Evolutionary conservation across 371 early-diverging fungal genomes (phyloP).

Genomic region (Mortierella sp.): DNA sequence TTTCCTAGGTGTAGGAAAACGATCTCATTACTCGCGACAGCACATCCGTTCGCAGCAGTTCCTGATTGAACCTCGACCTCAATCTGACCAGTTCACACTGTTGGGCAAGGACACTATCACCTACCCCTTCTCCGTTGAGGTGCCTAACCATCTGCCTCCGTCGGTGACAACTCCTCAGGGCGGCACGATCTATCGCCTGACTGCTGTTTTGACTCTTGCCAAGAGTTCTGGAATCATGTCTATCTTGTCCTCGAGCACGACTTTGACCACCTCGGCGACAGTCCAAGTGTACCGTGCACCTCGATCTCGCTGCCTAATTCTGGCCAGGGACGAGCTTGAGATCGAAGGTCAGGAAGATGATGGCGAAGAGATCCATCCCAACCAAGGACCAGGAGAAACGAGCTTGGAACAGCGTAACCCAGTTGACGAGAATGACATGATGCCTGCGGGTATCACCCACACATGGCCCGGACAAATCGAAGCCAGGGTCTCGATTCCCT

Average conservation of each 20-base stretch:
- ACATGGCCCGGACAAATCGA: constrained; percentile 51
- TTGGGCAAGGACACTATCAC: constrained; percentile 25
- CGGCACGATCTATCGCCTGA: constrained; percentile 52
- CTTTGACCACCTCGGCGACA: constrained; percentile 23
- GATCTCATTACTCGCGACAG: constrained; percentile 49
- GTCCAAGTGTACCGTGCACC: constrained; percentile 47
- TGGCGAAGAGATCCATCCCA: neutral
- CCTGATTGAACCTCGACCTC: constrained; percentile 36
- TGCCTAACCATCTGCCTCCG: constrained; percentile 42
- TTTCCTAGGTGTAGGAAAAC: constrained; percentile 49
- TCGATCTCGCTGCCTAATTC: constrained; percentile 22
- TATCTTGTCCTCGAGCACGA: constrained; percentile 37
- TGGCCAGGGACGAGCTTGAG: no score
- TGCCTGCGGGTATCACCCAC: constrained; percentile 30
- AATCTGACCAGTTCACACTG: constrained; percentile 32
- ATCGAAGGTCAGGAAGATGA: constrained; percentile 14
- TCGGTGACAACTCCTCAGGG: constrained; percentile 51
- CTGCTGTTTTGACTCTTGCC: constrained; percentile 35
- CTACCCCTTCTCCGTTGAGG: constrained; percentile 37
- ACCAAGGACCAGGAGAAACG: constrained; percentile 13
- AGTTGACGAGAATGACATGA: constrained; percentile 21
- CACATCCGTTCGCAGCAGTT: constrained; percentile 41
- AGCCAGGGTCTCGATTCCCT: constrained; percentile 33
- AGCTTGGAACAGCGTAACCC: constrained; percentile 9
- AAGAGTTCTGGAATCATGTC: constrained; percentile 48